Evolutionary conservation across 2,329 filamentous ascomycete species (phyloP), one percentile per base, ranked within the genome.

Genomic region (Periglandula ipomoeae): DNA sequence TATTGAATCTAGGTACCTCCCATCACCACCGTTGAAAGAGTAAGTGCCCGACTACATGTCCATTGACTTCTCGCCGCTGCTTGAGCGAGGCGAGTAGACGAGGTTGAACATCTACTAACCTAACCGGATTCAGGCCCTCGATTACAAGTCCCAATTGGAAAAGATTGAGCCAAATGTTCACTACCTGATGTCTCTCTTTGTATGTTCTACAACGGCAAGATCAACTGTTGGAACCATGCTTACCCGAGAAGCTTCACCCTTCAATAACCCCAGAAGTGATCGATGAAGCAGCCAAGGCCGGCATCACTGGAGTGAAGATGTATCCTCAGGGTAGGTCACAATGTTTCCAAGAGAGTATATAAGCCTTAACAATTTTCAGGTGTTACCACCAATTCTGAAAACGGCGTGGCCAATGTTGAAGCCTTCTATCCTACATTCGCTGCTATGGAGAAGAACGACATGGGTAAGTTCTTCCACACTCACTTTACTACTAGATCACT

Each of bases 391-490:
- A 84, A 84, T 65, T 83, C 79, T 20, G 74, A 78, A 43, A 79
- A 78, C 23, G 87, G 87, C 11, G 85, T 90, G 22, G 50, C 50
- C 39, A 78, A 81, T 49, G 80, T 87, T 59, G 79, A 82, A 52
- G 69, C 74, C 27, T 91, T 88, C 68, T 85, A 86, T 61, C 79
- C 81, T 6, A 86, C 91, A 13, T 95, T 97, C 61, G 78, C 76
- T n/a, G 86, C 87, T 55, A 96, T 97, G 90, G 85, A 95, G 63
- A 71, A 82, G 51, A 80, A 89, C 56, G 82, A 84, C 56, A 73
- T 95, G 62, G 49, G 49, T 60, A 47, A 41, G 19, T n/a, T n/a
- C n/a, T n/a, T n/a, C n/a, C n/a, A n/a, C n/a, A n/a, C n/a, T n/a
- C n/a, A n/a, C n/a, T n/a, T n/a, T n/a, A n/a, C n/a, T n/a, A n/a